These are phyloP conservation scores for Globisporangium acanthophoron DNA, from an alignment of 352 stramenopile genomes.

Conservation along the genomic window DNA sequence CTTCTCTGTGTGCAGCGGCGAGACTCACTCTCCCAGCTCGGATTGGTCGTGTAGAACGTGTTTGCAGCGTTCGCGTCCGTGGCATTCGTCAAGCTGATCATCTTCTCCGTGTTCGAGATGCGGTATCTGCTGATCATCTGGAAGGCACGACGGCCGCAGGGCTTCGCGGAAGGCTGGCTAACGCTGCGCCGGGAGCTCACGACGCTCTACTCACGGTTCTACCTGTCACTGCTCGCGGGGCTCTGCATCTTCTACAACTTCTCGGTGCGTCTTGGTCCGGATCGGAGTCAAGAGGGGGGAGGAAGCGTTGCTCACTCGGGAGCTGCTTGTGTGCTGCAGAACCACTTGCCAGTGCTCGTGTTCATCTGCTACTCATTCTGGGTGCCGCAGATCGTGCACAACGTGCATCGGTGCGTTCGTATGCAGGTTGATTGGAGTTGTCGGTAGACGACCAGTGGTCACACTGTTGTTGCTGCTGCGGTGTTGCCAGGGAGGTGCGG, in stretches of 20 bases:
- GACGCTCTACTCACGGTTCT: slow-evolving; percentile 95
- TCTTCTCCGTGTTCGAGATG: slow-evolving; percentile 99
- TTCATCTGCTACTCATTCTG: slow-evolving; percentile 97
- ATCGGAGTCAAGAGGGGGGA: no score
- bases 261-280: slow-evolving; percentile 34
- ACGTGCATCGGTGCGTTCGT: slow-evolving; percentile 77
- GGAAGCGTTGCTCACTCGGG: no score
- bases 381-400: slow-evolving; percentile 97
- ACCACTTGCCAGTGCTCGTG: slow-evolving; percentile 85
- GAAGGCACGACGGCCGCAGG: slow-evolving; percentile 88
- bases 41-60: slow-evolving; percentile 62
- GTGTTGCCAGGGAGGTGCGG: slow-evolving; percentile 71
- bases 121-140: slow-evolving; percentile 97
- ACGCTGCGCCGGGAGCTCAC: slow-evolving; percentile 91
- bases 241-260: slow-evolving; percentile 92
- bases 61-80: slow-evolving; percentile 95
- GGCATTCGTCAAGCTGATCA: slow-evolving; percentile 97
- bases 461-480: not conserved
- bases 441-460: not conserved
- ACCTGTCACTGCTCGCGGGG: slow-evolving; percentile 86
- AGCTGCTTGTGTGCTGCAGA: slow-evolving; percentile 23
- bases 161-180: slow-evolving; percentile 82
- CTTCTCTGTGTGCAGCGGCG: no score
- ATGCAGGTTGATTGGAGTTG: not conserved
- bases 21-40: no score